These are phyloP conservation scores for Pneumocystis oryctolagi DNA, from an alignment of 1,139 yeast genomes.

Conservation along the genomic window DNA sequence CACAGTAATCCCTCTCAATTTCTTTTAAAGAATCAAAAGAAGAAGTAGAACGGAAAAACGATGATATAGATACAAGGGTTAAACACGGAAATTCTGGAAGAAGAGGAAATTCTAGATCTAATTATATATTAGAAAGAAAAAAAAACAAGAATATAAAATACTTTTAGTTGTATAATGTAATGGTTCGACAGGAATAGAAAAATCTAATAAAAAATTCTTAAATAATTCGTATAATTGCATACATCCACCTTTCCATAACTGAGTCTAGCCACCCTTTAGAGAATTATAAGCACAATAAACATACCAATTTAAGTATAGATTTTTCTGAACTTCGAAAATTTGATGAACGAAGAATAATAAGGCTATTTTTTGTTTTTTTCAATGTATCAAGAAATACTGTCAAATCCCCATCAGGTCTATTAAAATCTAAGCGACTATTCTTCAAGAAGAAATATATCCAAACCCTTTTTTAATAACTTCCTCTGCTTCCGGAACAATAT, in stretches of 20 bases:
- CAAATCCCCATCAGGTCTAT: neutral
- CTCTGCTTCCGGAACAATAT: constrained; percentile 10
- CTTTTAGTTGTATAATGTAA: constrained; percentile 7
- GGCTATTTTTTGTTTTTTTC: constrained; percentile 5
- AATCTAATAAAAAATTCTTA: constrained; percentile 1
- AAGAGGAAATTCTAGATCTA: neutral
- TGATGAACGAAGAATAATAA: constrained; percentile 4
- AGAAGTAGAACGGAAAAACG: neutral
- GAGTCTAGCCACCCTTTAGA: neutral
- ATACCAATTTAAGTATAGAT: constrained; percentile 6
- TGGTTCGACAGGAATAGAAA: constrained; percentile 10
- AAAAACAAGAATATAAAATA: neutral
- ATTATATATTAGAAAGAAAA: neutral
- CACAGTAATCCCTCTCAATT: neutral
- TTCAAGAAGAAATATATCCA: neutral
- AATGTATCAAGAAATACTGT: constrained; percentile 7
- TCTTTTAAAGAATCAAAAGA: neutral
- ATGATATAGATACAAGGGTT: neutral
- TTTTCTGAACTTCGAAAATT: constrained; percentile 10
- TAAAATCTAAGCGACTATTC: neutral
- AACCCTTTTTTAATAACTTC: constrained; percentile 10
- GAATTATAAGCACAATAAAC: neutral
- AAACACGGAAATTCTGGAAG: neutral
- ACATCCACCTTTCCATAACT: constrained; percentile 5
- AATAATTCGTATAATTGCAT: constrained; percentile 5